These are phyloP conservation scores for Diddensiella transvaalensis DNA, from an alignment of 805 yeast species.

Conservation along the genomic window DNA sequence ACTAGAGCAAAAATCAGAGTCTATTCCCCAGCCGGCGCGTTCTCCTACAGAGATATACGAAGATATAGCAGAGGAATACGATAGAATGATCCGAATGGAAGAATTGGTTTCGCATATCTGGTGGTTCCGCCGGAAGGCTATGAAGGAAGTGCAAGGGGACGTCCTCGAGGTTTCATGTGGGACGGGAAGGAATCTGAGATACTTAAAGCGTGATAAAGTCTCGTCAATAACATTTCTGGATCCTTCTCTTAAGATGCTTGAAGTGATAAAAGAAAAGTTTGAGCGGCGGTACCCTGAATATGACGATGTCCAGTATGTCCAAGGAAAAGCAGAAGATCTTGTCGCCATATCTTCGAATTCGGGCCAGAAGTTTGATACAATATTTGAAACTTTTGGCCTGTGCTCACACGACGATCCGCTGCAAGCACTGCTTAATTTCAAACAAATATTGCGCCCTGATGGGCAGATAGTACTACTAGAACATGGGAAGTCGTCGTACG, in stretches of 20 bases:
- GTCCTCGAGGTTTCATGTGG: conserved; percentile 95
- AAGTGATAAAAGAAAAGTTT: conserved; percentile 71
- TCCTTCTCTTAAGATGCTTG: conserved; percentile 82
- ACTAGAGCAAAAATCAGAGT: not conserved
- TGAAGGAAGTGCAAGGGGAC: conserved; percentile 78
- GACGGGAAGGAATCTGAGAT: conserved; percentile 88
- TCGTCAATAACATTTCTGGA: conserved; percentile 81
- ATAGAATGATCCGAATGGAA: conserved; percentile 71
- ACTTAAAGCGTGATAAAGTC: conserved; percentile 55
- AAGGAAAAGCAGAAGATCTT: conserved; percentile 84
- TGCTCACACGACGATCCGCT: conserved; percentile 97
- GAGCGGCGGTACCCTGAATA: conserved; percentile 61
- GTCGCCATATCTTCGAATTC: conserved; percentile 47
- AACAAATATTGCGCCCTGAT: conserved; percentile 71
- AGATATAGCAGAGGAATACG: conserved; percentile 73
- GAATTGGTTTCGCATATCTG: conserved; percentile 48
- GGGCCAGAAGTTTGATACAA: conserved; percentile 72
- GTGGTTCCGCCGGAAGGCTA: conserved; percentile 69
- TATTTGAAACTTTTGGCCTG: conserved; percentile 89
- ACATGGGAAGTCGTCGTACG: conserved; percentile 86
- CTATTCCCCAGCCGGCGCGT: not conserved
- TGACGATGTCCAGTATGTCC: conserved; percentile 77
- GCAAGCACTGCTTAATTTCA: conserved; percentile 70
- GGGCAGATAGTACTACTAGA: conserved; percentile 86
- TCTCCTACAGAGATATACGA: conserved; percentile 58